A percentile compares a stretch with the other conserved stretches of the same genome.
Evolutionary conservation across 2,329 filamentous ascomycete genomes (phyloP).

Genomic region (Bipolaris bicolor): DNA sequence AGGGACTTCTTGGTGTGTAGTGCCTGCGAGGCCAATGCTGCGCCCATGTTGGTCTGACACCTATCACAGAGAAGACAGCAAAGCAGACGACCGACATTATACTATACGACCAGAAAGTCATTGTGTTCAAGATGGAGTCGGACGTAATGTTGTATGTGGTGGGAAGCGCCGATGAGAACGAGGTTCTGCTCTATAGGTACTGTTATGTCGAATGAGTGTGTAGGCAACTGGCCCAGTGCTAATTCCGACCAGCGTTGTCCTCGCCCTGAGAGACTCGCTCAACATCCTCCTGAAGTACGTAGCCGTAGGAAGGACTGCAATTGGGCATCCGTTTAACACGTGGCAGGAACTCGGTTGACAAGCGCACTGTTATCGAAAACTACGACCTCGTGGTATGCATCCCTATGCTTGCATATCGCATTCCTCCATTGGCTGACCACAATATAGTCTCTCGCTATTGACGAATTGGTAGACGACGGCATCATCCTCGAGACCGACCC

Average conservation of each 20-base stretch:
- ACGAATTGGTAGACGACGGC: constrained; percentile 72
- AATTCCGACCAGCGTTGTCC: constrained; percentile 68
- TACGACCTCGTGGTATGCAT: constrained; percentile 78
- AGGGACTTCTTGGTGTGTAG: constrained; percentile 71
- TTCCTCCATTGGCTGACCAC: constrained; percentile 65
- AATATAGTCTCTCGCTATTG: constrained; percentile 87
- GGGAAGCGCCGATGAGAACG: constrained; percentile 88
- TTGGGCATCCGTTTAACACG: constrained; percentile 9
- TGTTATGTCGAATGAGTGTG: not conserved
- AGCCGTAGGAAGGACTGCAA: not conserved
- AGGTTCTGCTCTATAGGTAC: constrained; percentile 85
- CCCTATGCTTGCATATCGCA: not conserved
- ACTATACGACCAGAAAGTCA: constrained; percentile 93
- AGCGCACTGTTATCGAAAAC: constrained; percentile 97
- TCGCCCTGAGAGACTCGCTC: constrained; percentile 87
- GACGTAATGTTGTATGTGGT: constrained; percentile 97
- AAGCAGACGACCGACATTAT: constrained; percentile 97
- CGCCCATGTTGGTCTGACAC: constrained; percentile 23
- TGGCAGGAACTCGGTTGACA: constrained; percentile 87
- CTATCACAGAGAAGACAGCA: constrained; percentile 74
- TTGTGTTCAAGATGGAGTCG: constrained; percentile 97
- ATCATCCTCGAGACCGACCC: constrained; percentile 98
- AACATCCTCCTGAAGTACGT: constrained; percentile 89
- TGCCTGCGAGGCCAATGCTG: constrained; percentile 77
- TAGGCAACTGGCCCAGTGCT: constrained; percentile 5